These are phyloP conservation scores for Lichenothelia convexa DNA, from an alignment of 495 filamentous ascomycete genomes.

Conservation along the genomic window DNA sequence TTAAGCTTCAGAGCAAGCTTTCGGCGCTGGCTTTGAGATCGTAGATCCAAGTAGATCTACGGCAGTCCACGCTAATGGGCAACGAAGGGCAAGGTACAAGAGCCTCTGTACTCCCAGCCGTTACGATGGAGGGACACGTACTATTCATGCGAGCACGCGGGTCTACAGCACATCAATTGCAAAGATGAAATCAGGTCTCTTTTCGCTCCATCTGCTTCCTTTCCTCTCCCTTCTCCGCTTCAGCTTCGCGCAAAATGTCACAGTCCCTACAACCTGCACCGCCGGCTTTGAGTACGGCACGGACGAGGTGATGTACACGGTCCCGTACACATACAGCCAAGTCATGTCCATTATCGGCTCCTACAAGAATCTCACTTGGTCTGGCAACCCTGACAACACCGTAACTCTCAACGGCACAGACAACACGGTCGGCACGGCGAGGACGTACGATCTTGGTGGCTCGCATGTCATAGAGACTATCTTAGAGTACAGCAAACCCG, in stretches of 20 bases:
- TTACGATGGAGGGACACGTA: too few relatives aligned
- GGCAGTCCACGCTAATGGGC: too few relatives aligned
- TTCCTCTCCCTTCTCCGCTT: not conserved
- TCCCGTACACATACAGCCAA: slow-evolving; percentile 15
- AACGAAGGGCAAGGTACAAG: too few relatives aligned
- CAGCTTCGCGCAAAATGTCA: slow-evolving; percentile 2
- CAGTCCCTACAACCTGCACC: slow-evolving; percentile 7
- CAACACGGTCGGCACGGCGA: slow-evolving; percentile 13
- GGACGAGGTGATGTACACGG: slow-evolving; percentile 11
- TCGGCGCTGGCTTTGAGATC: too few relatives aligned
- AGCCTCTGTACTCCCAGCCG: too few relatives aligned
- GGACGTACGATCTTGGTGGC: slow-evolving; percentile 8
- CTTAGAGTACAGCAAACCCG: slow-evolving; percentile 12
- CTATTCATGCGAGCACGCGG: too few relatives aligned
- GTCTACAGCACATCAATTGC: slow-evolving; percentile 7
- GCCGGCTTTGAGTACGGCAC: slow-evolving; percentile 10
- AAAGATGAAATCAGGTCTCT: too few relatives aligned
- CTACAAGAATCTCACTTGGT: slow-evolving; percentile 17
- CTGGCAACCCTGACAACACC: slow-evolving; percentile 5
- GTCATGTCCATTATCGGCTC: slow-evolving; percentile 15
- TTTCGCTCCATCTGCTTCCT: too few relatives aligned
- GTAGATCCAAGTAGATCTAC: too few relatives aligned
- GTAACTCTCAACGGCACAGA: slow-evolving; percentile 13
- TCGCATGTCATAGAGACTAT: slow-evolving; percentile 16
- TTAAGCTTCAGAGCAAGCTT: too few relatives aligned